These are phyloP conservation scores for Alternaria sp. DNA, from an alignment of 2,329 filamentous ascomycete species.

Conservation along the genomic window DNA sequence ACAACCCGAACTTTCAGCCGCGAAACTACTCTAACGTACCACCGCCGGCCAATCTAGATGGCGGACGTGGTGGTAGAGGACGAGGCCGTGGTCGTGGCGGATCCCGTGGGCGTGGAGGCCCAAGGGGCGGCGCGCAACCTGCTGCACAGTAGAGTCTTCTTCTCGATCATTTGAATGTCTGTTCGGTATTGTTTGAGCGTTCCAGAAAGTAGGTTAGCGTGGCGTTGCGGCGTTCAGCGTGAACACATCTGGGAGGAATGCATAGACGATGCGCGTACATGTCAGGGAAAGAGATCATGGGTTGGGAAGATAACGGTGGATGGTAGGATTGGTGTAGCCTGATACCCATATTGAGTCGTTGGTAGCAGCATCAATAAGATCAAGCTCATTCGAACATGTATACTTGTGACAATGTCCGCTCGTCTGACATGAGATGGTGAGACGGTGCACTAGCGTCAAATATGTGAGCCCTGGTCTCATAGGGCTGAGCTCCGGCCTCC, in stretches of 20 bases:
- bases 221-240: slow-evolving; percentile 1
- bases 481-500: slow-evolving; percentile 35
- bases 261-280: slow-evolving; percentile 1
- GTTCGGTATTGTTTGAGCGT: background rate
- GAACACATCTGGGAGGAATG: background rate
- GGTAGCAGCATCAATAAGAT: background rate
- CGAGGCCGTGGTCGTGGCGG: slow-evolving; percentile 41
- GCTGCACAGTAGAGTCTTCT: slow-evolving; percentile 20
- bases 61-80: slow-evolving; percentile 36
- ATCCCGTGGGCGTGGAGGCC: slow-evolving; percentile 37
- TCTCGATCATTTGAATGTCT: background rate
- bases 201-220: background rate
- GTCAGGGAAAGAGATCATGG: background rate
- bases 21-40: slow-evolving; percentile 51
- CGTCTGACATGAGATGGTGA: background rate
- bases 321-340: background rate
- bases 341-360: background rate
- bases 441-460: background rate
- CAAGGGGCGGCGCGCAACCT: slow-evolving; percentile 34
- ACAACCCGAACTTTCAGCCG: slow-evolving; percentile 64
- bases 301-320: background rate
- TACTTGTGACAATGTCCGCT: background rate
- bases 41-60: slow-evolving; percentile 45
- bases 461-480: slow-evolving; percentile 13
- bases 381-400: background rate